These are phyloP conservation scores for Tylopilus sp. DNA, from an alignment of 1,284 basidiomycete species.

Conservation along the genomic window DNA sequence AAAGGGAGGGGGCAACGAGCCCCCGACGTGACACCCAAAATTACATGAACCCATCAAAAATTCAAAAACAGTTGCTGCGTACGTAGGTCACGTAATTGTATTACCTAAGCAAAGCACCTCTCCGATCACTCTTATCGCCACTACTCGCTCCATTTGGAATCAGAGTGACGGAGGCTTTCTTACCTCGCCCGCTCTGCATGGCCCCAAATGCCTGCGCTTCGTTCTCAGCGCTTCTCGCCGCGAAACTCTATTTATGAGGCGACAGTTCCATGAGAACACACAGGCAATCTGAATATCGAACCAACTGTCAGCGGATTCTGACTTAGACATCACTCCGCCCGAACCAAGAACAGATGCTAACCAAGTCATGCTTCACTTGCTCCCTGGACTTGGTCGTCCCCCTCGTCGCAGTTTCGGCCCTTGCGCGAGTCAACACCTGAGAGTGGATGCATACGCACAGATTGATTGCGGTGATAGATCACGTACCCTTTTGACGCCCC, in stretches of 20 bases:
- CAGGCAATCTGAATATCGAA: not conserved
- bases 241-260: not conserved
- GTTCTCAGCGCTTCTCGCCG: not conserved
- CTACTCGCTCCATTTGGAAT: not conserved
- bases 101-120: constrained; percentile 25
- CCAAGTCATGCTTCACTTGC: constrained; percentile 19
- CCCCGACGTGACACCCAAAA: constrained; percentile 32
- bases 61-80: constrained; percentile 36
- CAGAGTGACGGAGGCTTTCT: not conserved
- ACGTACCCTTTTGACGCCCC: constrained; percentile 28
- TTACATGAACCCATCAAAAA: constrained; percentile 34
- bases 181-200: too few species aligned
- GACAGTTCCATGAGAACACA: not conserved
- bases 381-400: constrained; percentile 28
- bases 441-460: constrained; percentile 33
- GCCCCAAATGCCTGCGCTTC: too few species aligned
- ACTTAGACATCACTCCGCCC: not conserved
- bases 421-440: constrained; percentile 37
- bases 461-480: constrained; percentile 14
- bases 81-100: constrained; percentile 31
- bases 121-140: constrained; percentile 19
- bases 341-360: not conserved
- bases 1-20: constrained; percentile 34
- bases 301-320: not conserved
- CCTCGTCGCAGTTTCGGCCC: constrained; percentile 17